phyloP scores from a whole-genome alignment of 73 alveolate genomes.

The Tetrahymena thermophila region DNA sequence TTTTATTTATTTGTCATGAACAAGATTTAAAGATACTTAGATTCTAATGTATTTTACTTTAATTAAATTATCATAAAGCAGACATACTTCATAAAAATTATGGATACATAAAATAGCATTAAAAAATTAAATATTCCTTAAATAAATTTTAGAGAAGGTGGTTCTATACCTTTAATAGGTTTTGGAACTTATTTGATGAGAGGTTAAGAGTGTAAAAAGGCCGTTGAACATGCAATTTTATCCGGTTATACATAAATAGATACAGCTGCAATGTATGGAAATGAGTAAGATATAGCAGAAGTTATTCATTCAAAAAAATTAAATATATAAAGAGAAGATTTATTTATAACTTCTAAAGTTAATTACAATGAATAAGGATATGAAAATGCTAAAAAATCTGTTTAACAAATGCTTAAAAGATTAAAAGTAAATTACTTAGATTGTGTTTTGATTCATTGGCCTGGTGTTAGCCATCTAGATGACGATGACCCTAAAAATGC shows the following conservation, averaged over 20 bases:
- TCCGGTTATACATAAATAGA: conserved; percentile 47
- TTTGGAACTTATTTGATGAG: conserved; percentile 40
- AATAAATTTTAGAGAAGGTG: conserved; percentile 6
- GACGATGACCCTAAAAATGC: conserved; percentile 46
- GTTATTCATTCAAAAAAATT: conserved; percentile 2
- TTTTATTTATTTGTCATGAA: too few species aligned
- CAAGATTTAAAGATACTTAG: neutral
- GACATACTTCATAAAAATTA: neutral
- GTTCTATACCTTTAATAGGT: conserved; percentile 42
- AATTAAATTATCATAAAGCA: neutral
- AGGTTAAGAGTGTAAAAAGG: conserved; percentile 21
- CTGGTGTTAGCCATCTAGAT: conserved; percentile 38
- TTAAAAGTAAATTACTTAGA: conserved; percentile 54
- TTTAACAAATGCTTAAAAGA: conserved; percentile 12
- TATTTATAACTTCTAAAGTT: conserved; percentile 41
- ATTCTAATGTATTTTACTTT: neutral
- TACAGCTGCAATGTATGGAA: conserved; percentile 37
- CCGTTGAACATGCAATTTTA: conserved; percentile 32
- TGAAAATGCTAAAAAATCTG: conserved; percentile 8
- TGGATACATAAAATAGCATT: neutral
- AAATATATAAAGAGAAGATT: conserved; percentile 12
- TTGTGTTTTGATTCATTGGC: conserved; percentile 84
- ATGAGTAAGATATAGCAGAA: conserved; percentile 43
- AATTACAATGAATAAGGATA: conserved; percentile 25
- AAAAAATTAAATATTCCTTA: neutral